phyloP scores from a whole-genome alignment of 2,329 filamentous ascomycete genomes.

The Xylariaceae sp. region DNA sequence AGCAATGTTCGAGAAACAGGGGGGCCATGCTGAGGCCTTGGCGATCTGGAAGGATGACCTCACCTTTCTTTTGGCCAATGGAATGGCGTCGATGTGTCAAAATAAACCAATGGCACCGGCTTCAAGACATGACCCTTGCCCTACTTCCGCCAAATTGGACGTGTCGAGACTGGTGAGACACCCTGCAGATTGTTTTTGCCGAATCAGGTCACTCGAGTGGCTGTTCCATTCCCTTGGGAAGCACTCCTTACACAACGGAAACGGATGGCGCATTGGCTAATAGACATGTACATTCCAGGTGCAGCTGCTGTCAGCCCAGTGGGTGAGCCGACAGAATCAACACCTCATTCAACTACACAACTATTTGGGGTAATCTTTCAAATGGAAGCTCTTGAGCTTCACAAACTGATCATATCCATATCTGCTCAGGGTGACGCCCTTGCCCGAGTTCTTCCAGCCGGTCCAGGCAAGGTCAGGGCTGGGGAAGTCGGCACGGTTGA shows the following conservation, averaged over 20 bases:
- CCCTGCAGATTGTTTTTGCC: slow-evolving; percentile 13
- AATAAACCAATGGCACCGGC: slow-evolving; percentile 21
- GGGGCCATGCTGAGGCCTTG: slow-evolving; percentile 5
- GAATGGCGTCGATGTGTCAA: slow-evolving; percentile 16
- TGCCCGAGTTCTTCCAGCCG: slow-evolving; percentile 95
- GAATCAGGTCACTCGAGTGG: slow-evolving; percentile 10
- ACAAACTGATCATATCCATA: slow-evolving; percentile 95
- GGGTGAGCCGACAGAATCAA: background rate
- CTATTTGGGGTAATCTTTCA: slow-evolving; percentile 73
- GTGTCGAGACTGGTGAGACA: slow-evolving; percentile 12
- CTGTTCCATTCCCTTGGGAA: slow-evolving; percentile 16
- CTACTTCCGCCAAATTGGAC: slow-evolving; percentile 14
- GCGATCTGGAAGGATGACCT: slow-evolving; percentile 10
- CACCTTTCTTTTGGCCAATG: slow-evolving; percentile 12
- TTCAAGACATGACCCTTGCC: slow-evolving; percentile 23
- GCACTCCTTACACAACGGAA: background rate
- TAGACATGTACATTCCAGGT: slow-evolving; percentile 8
- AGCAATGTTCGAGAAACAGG: slow-evolving; percentile 7
- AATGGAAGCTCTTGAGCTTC: slow-evolving; percentile 91
- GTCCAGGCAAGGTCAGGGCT: slow-evolving; percentile 93
- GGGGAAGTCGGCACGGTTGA: slow-evolving; percentile 90
- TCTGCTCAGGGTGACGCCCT: slow-evolving; percentile 79
- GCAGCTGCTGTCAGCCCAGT: background rate
- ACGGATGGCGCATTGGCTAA: background rate
- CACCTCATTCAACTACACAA: slow-evolving; percentile 1